Percentiles rank a stretch among this genome's conserved stretches.
phyloP scores from a whole-genome alignment of 441 rosid species.

The Pelargonium citronellum region DNA sequence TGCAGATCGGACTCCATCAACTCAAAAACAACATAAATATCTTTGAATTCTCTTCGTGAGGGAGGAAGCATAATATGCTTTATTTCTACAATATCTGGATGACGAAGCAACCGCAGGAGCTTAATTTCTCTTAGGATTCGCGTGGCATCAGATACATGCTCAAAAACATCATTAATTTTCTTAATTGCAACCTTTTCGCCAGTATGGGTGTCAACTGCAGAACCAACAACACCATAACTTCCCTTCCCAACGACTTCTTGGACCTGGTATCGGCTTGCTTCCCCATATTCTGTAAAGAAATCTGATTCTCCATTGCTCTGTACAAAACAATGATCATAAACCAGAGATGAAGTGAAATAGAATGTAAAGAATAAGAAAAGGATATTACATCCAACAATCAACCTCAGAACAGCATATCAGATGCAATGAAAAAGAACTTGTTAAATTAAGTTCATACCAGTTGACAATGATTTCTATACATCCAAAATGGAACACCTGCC shows the following conservation, averaged over 20 bases:
- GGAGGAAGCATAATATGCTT: constrained; percentile 92
- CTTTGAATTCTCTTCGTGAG: constrained; percentile 85
- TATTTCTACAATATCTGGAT: constrained; percentile 93
- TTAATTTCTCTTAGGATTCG: constrained; percentile 90
- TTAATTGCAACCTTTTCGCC: constrained; percentile 30
- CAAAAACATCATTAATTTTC: constrained; percentile 34
- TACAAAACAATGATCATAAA: not conserved
- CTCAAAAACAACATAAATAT: constrained; percentile 93
- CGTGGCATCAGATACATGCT: constrained; percentile 79
- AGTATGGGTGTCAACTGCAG: constrained; percentile 58
- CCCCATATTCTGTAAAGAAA: too few species aligned
- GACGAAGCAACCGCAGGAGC: constrained; percentile 71
- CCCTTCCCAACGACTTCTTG: too few species aligned
- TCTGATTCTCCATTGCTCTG: too few species aligned
- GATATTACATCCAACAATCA: not conserved
- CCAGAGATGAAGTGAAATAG: not conserved
- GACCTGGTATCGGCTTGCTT: too few species aligned
- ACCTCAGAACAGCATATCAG: not conserved
- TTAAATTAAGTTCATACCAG: not conserved
- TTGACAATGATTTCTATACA: not conserved
- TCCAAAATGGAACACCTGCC: not conserved
- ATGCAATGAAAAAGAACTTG: not conserved
- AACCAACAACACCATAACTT: constrained; percentile 97
- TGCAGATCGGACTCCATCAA: constrained; percentile 99
- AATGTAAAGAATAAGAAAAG: not conserved